These are phyloP conservation scores for Hymenoscyphus salicellus DNA, from an alignment of 2,329 filamentous ascomycete genomes.

Conservation along the genomic window DNA sequence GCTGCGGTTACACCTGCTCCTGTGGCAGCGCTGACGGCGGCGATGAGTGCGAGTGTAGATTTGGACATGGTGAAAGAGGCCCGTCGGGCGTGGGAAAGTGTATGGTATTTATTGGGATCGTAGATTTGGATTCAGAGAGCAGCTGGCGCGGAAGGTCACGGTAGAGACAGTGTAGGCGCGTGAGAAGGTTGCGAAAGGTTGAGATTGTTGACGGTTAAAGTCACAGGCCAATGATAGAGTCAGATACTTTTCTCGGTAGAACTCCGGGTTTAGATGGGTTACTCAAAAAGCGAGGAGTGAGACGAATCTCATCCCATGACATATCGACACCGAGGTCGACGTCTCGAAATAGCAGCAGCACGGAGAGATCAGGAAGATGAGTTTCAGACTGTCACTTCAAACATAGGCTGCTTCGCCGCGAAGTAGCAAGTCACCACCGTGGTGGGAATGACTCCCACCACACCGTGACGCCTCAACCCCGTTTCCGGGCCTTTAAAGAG, in stretches of 20 bases:
- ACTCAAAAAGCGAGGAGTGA: background rate
- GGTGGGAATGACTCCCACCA: background rate
- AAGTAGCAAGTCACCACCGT: background rate
- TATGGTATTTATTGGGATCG: slow-evolving; percentile 23
- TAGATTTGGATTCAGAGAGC: slow-evolving; percentile 3
- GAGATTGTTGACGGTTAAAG: slow-evolving; percentile 22
- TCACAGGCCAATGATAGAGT: slow-evolving; percentile 19
- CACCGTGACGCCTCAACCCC: background rate
- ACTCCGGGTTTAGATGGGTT: background rate
- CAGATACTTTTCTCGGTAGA: background rate
- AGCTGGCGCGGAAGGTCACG: slow-evolving; percentile 23
- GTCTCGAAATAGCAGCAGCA: background rate
- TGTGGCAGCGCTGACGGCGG: slow-evolving; percentile 71
- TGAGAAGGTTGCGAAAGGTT: slow-evolving; percentile 17
- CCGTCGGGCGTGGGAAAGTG: slow-evolving; percentile 2
- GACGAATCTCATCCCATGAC: background rate
- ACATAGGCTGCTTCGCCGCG: background rate
- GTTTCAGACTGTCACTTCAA: slow-evolving; percentile 1
- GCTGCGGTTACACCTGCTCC: slow-evolving; percentile 71
- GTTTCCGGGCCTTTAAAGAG: background rate
- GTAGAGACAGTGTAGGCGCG: slow-evolving; percentile 27
- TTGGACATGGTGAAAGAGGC: slow-evolving; percentile 64
- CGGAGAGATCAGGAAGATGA: background rate
- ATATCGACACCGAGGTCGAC: background rate
- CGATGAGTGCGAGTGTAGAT: slow-evolving; percentile 70